phyloP scores from a whole-genome alignment of 2,329 filamentous ascomycete species.

The Fusarium devonianum region DNA sequence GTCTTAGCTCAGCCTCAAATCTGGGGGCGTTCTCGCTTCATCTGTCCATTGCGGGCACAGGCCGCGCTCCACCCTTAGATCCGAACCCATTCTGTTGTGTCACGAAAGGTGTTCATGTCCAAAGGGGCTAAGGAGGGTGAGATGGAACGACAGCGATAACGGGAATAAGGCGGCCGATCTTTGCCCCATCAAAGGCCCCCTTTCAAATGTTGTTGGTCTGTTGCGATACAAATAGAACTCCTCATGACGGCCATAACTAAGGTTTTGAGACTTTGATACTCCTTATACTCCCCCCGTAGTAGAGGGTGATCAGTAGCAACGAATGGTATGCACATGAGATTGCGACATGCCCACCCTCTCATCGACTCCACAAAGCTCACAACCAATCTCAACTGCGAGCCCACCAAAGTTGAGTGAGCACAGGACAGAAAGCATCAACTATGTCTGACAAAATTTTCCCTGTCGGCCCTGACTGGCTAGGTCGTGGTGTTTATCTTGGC shows the following conservation, averaged over 20 bases:
- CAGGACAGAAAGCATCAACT: neutral
- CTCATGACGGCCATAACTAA: slow-evolving; percentile 8
- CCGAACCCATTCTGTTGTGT: neutral
- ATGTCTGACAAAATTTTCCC: neutral
- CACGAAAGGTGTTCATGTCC: neutral
- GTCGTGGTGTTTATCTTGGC: too few species aligned
- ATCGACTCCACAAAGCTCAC: too few species aligned
- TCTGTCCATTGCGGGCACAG: neutral
- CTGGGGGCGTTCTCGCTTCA: slow-evolving; percentile 7
- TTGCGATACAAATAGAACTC: neutral
- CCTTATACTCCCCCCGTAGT: too few species aligned
- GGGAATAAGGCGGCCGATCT: slow-evolving; percentile 20
- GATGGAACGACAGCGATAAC: neutral
- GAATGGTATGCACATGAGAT: too few species aligned
- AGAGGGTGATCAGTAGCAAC: too few species aligned
- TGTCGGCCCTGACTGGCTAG: too few species aligned
- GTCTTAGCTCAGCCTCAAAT: slow-evolving; percentile 3
- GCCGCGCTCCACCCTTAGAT: neutral
- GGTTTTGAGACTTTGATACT: slow-evolving; percentile 4
- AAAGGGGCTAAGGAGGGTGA: neutral
- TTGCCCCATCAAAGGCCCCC: slow-evolving; percentile 10
- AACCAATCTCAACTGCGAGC: too few species aligned
- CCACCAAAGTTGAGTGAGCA: too few species aligned
- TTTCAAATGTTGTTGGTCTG: neutral
- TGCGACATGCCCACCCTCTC: too few species aligned